phyloP scores from a whole-genome alignment of 768 basidiomycete species.

The Lactarius trivialis region DNA sequence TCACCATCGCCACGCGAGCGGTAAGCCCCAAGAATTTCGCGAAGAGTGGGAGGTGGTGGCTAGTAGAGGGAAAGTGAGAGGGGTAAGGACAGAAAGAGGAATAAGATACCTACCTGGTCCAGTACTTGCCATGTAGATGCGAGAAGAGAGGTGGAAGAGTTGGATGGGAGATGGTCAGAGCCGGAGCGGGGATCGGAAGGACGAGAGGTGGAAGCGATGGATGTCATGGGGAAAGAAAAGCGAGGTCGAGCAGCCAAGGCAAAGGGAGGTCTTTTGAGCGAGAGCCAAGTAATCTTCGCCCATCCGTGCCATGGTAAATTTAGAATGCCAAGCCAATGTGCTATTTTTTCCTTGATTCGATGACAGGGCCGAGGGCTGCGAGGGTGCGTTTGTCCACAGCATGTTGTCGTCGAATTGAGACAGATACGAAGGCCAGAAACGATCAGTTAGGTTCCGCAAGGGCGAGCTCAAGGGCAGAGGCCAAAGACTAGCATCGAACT shows the following conservation, averaged over 20 bases:
- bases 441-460: background rate
- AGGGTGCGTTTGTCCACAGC: background rate
- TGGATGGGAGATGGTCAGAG: constrained; percentile 13
- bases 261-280: constrained; percentile 23
- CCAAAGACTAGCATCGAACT: too few species aligned
- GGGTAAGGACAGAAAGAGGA: background rate
- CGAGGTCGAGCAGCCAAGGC: constrained; percentile 4
- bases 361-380: constrained; percentile 7
- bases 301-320: constrained; percentile 21
- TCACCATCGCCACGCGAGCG: constrained; percentile 83
- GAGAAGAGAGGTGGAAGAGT: constrained; percentile 30
- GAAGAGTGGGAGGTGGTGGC: constrained; percentile 73
- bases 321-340: constrained; percentile 24
- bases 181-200: constrained; percentile 4
- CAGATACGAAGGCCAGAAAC: background rate
- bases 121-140: constrained; percentile 41
- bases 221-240: constrained; percentile 16
- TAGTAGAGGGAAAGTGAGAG: constrained; percentile 28
- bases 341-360: constrained; percentile 19
- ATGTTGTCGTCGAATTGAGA: too few species aligned
- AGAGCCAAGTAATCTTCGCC: constrained; percentile 18
- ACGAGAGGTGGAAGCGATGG: constrained; percentile 18
- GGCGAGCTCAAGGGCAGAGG: background rate
- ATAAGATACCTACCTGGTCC: constrained; percentile 41
- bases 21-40: constrained; percentile 85